Evolutionary conservation across 2,329 filamentous ascomycete species (phyloP), one percentile per base, ranked within the genome.

Genomic region (Verticillium isaacii): DNA sequence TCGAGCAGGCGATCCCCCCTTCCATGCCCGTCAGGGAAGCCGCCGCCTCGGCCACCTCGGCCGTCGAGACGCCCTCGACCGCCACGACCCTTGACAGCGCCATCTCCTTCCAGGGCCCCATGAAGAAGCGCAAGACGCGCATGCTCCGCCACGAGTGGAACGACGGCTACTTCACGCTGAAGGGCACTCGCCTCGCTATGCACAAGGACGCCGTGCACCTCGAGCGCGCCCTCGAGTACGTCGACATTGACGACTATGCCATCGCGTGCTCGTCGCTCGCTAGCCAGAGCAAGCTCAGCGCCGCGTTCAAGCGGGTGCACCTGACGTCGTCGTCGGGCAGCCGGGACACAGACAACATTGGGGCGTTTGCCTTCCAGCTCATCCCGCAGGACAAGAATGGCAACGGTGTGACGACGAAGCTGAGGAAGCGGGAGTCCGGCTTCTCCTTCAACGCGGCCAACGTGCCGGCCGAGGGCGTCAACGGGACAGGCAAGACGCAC

Each of bases 101-200:
- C 61, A 77, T 89, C 65, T 85, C 86, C 37, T 91, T 93, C 75
- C 86, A 91, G 58, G 95, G 95, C 1, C 93, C 89, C 75, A 96
- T 99, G 87, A 93, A 92, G 82, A 97, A 96, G 82, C 91, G 94
- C 72, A 92, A 92, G 79, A 96, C 90, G 37, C 88, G 88, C 71
- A 88, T 97, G 80, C 85, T 97, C 64, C 91, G 92, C 54, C 91
- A 96, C 74, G 93, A 97, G 78, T 97, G 93, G 93, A 87, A 93
- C 71, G 91, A 96, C 73, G 89, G 92, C 68, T 95, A 94, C 79
- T 96, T 95, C 74, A 92, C 91, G 32, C 88, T 97, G 65, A 88
- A 88, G 69, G 89, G 89, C 62, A 91, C 88, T 32, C 85, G 86
- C 32, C 82, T 92, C 41, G 88, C 89, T 60, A 89, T 94, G 85